Evolutionary conservation across 768 basidiomycete species (phyloP).

Genomic region (Vishniacozyma victoriae): DNA sequence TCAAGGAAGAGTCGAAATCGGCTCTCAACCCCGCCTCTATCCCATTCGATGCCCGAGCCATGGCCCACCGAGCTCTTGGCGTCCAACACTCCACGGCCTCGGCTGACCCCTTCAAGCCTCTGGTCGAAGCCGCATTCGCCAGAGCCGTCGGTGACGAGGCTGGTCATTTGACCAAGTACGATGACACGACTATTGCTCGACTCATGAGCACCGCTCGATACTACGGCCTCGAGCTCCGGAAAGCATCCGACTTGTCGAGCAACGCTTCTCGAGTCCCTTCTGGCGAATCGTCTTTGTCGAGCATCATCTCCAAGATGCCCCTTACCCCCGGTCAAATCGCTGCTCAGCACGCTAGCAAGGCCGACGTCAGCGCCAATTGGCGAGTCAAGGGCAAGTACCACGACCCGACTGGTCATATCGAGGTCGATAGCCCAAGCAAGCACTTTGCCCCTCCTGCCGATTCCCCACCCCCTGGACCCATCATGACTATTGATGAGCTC

Average conservation of each 20-base stretch:
- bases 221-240: not conserved
- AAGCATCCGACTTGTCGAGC: too few relatives aligned
- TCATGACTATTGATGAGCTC: constrained; percentile 30
- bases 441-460: too few relatives aligned
- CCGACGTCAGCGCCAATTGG: constrained; percentile 37
- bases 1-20: too few relatives aligned
- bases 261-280: not conserved
- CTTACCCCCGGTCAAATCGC: not conserved
- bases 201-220: not conserved
- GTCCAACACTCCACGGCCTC: not conserved
- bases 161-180: not conserved
- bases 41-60: too few relatives aligned
- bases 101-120: not conserved
- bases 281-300: not conserved
- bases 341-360: constrained; percentile 31
- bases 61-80: not conserved
- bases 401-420: too few relatives aligned
- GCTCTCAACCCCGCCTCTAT: too few relatives aligned
- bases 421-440: not conserved
- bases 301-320: too few relatives aligned
- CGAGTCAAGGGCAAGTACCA: constrained; percentile 4
- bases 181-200: not conserved
- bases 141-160: not conserved
- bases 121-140: not conserved
- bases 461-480: not conserved